phyloP scores from a whole-genome alignment of 352 stramenopile species.

The Phytophthora citrophthora region DNA sequence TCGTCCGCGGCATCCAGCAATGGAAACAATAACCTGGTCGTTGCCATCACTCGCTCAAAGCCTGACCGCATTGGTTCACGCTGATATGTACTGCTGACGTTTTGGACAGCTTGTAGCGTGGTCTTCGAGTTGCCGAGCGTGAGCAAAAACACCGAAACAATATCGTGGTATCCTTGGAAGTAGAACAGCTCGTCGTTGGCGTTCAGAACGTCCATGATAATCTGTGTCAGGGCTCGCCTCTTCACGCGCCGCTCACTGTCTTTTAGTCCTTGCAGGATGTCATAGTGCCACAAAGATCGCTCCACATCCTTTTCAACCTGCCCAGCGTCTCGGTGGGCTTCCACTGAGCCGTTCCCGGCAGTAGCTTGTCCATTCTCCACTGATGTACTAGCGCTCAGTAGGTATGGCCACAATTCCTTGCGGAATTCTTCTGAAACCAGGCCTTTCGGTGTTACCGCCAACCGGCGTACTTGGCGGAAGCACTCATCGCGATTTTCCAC shows the following conservation, averaged over 20 bases:
- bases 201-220: conserved; percentile 64
- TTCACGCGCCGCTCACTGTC: conserved; percentile 72
- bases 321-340: conserved; percentile 61
- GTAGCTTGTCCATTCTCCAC: conserved; percentile 13
- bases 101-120: conserved; percentile 65
- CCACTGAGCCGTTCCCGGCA: conserved; percentile 6
- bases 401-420: conserved; percentile 63
- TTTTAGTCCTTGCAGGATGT: conserved; percentile 62
- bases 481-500: conserved; percentile 33
- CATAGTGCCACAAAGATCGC: conserved; percentile 87
- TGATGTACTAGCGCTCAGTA: conserved; percentile 35
- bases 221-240: conserved; percentile 58
- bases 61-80: conserved; percentile 87
- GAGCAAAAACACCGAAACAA: conserved; percentile 87
- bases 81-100: conserved; percentile 88
- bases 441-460: conserved; percentile 63
- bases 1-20: conserved; percentile 70
- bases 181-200: conserved; percentile 71
- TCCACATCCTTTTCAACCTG: conserved; percentile 88
- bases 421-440: conserved; percentile 69
- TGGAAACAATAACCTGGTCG: conserved; percentile 71
- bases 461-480: conserved; percentile 64
- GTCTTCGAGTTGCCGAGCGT: conserved; percentile 78
- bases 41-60: conserved; percentile 83
- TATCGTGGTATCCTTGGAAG: conserved; percentile 95